Base-by-base conservation (phyloP, 768 basidiomycete species). In the Pulveroboletus sp. region DNA sequence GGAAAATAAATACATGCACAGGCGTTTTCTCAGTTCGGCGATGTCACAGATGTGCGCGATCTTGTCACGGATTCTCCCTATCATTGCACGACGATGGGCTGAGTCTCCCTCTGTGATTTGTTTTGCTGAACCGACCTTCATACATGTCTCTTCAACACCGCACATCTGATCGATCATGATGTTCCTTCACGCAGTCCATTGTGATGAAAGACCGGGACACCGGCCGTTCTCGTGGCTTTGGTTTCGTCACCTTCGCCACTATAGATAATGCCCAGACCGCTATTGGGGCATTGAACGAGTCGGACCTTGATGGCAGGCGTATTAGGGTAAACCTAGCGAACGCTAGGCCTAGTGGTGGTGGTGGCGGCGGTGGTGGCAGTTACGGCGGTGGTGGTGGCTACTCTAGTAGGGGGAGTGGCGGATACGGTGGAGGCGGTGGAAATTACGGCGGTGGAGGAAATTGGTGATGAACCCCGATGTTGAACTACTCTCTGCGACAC, bases 191-290 rank as follows among this genome's bases (percentile, higher is more conserved):
- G 51, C 46, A 68, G 66, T 62, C 59, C 53, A 65, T 69, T 49
- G 68, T 69, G 49, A 69, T 71, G 68, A 66, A 70, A 62, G 79
- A 81, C 66, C 75, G 78, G 50, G 80, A 80, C 56, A 80, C 79
- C 43, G 76, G 77, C 49, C 76, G 79, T 54, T 78, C 77, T 49
- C 72, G 80, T 58, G 79, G 79, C 54, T 80, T 80, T 66, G 79
- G 78, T 50, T 80, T 80, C 57, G 79, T 80, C 55, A 76, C 73
- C 37, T 73, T 64, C 37, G 17, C n/a, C 40, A 39, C 42, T 49
- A 3, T 28, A 3, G 38, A 40, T 0, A 69, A 78, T 57, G 79
- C 79, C 49, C 51, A 79, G 1, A 63, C 66, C 49, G 77, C 79
- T 33, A 78, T 81, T 60, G 8, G 24, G 6, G 62, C 44, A 39